Conservation (phyloP, 2,329 filamentous ascomycete genomes). For the Fusarium subtropicale region DNA sequence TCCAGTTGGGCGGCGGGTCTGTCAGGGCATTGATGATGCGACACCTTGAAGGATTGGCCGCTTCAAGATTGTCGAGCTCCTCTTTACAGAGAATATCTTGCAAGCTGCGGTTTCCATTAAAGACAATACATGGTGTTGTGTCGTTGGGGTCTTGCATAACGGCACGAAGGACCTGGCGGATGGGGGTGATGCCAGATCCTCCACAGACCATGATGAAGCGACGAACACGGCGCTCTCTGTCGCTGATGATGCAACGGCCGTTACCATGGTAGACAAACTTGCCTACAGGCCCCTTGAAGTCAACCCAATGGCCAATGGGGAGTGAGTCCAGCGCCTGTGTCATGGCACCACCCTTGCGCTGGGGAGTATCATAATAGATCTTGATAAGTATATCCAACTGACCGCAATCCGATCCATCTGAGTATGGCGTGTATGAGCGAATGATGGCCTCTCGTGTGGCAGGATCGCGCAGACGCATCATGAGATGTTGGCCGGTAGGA, state of each 20-base stretch:
- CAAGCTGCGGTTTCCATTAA: conserved; percentile 81
- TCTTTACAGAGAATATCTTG: conserved; percentile 84
- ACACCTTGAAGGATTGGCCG: conserved; percentile 66
- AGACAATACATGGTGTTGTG: conserved; percentile 74
- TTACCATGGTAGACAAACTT: conserved; percentile 82
- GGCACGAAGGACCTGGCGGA: conserved; percentile 84
- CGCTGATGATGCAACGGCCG: conserved; percentile 72
- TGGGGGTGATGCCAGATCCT: conserved; percentile 92
- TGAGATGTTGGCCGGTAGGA: conserved; percentile 86
- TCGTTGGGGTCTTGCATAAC: conserved; percentile 69
- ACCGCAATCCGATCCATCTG: conserved; percentile 69
- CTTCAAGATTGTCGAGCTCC: conserved; percentile 75
- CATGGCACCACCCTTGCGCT: conserved; percentile 79
- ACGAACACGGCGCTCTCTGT: conserved; percentile 66
- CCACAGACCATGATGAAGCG: conserved; percentile 88
- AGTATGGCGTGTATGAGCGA: conserved; percentile 88
- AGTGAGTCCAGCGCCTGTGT: conserved; percentile 81
- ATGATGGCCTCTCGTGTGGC: conserved; percentile 79
- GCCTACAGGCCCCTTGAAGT: conserved; percentile 90
- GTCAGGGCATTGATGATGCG: conserved; percentile 77
- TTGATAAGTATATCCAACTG: conserved; percentile 83
- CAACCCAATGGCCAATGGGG: conserved; percentile 76
- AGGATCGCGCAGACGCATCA: conserved; percentile 82
- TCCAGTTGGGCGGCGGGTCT: conserved; percentile 72
- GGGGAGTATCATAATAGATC: conserved; percentile 74